phyloP scores from a whole-genome alignment of 1,139 yeast species.

The Protomyces inundatus region DNA sequence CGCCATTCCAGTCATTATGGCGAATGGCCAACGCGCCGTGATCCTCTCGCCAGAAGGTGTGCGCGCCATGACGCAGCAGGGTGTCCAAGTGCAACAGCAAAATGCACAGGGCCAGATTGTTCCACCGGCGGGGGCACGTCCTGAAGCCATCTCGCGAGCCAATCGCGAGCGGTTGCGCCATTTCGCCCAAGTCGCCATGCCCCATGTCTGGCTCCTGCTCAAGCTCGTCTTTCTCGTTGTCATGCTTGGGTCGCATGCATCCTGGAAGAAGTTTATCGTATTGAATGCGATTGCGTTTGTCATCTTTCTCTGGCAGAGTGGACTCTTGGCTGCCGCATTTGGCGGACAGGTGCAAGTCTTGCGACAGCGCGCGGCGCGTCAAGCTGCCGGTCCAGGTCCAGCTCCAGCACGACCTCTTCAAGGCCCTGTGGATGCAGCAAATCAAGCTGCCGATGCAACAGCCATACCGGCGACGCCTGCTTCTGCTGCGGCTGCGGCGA shows the following conservation, averaged over 20 bases:
- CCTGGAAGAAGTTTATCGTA: conserved; percentile 12
- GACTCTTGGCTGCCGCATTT: conserved; percentile 1
- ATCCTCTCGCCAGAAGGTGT: conserved; percentile 21
- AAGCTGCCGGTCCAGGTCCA: neutral
- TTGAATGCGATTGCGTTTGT: conserved; percentile 6
- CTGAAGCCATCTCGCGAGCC: neutral
- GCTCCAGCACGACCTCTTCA: neutral
- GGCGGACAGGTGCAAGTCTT: neutral
- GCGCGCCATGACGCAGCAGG: conserved; percentile 20
- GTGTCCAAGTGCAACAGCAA: neutral
- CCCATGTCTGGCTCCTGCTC: conserved; percentile 17
- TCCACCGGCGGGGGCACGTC: neutral
- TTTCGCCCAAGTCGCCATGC: neutral
- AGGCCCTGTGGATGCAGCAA: neutral
- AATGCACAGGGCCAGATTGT: neutral
- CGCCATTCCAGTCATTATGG: conserved; percentile 14
- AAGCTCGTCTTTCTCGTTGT: conserved; percentile 15
- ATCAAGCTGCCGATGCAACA: neutral
- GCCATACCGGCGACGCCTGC: neutral
- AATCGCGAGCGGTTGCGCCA: neutral
- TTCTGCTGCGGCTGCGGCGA: neutral
- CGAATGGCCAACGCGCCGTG: conserved; percentile 19
- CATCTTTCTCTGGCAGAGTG: conserved; percentile 24
- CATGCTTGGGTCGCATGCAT: conserved; percentile 11
- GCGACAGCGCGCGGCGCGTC: neutral